Conservation (phyloP, 805 yeast genomes). For the Saccharomycopsis fermentans region DNA sequence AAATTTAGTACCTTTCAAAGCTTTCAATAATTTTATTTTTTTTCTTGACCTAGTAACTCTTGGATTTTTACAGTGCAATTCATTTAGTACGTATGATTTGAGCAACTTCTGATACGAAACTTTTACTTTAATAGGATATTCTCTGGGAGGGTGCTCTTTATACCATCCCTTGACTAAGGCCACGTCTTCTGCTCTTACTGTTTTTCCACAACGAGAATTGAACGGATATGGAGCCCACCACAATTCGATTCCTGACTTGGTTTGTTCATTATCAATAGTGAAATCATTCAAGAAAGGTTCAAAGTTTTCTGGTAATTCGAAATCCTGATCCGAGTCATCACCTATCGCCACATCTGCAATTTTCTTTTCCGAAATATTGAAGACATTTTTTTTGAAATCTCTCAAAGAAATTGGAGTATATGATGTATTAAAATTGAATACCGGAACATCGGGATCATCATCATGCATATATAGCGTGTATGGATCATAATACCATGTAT, state of each 20-base stretch:
- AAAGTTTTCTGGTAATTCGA: slow-evolving; percentile 33
- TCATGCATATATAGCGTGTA: slow-evolving; percentile 37
- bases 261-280: slow-evolving; percentile 36
- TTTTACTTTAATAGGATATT: slow-evolving; percentile 64
- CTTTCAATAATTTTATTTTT: slow-evolving; percentile 50
- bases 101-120: slow-evolving; percentile 86
- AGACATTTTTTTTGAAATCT: slow-evolving; percentile 20
- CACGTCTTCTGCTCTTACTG: slow-evolving; percentile 81
- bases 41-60: slow-evolving; percentile 31
- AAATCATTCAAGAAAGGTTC: slow-evolving; percentile 43
- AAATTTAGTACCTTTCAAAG: slow-evolving; percentile 68
- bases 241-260: slow-evolving; percentile 50
- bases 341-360: slow-evolving; percentile 10
- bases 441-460: slow-evolving; percentile 39
- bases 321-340: slow-evolving; percentile 27
- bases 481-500: slow-evolving; percentile 58
- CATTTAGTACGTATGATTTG: slow-evolving; percentile 63
- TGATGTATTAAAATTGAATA: slow-evolving; percentile 44
- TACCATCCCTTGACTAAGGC: slow-evolving; percentile 80
- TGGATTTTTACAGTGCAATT: slow-evolving; percentile 38
- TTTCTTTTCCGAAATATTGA: slow-evolving; percentile 19
- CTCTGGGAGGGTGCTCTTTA: slow-evolving; percentile 48
- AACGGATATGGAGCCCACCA: slow-evolving; percentile 83
- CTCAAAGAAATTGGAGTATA: slow-evolving; percentile 46
- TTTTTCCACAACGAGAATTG: slow-evolving; percentile 60